Base-by-base conservation (phyloP, 2,329 filamentous ascomycete genomes). In the Epichloe elymi region DNA sequence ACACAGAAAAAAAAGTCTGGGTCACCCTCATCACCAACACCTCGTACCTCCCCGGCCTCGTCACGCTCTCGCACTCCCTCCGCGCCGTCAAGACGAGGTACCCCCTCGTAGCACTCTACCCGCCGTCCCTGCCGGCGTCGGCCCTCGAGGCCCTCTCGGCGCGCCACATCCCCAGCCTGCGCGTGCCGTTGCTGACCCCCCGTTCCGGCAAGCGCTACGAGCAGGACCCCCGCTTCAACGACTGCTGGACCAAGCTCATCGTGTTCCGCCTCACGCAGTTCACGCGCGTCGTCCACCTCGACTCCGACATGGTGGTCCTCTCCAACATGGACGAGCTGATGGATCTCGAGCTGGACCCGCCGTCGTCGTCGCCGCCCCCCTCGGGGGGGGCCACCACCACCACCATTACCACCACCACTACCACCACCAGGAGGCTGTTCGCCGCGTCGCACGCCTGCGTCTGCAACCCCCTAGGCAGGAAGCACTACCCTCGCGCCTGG, bases 311-410 rank as follows among this genome's bases (percentile, higher is more conserved):
- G 88, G 70, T 95, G 48, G 81, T 88, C 7, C 68, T 83, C 57
- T 75, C 75, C 60, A 94, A 94, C 67, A 95, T 95, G 86, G 89
- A 95, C 65, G 88, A 94, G 70, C 72, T 95, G 58, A 94, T 95
- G 87, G 80, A 87, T n/a, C 59, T 95, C 47, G 71, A 79, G 54
- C 77, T 94, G 44, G 86, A 91, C 20, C 6, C 3, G 3, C 23
- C 19, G 3, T 20, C 19, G n/a, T n/a, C n/a, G n/a, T n/a, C n/a
- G n/a, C n/a, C n/a, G n/a, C n/a, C n/a, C n/a, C n/a, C 23, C 23
- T 2, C 23, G 23, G 23, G 15, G 33, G n/a, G n/a, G n/a, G n/a
- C n/a, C n/a, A n/a, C n/a, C n/a, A n/a, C n/a, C n/a, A n/a, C n/a
- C n/a, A n/a, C n/a, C n/a, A n/a, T n/a, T n/a, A n/a, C n/a, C n/a